Percentiles rank a stretch among this genome's conserved stretches.
Evolutionary conservation across 306 rosid species (phyloP).

Genomic region (Casuarina cunninghamiana): DNA sequence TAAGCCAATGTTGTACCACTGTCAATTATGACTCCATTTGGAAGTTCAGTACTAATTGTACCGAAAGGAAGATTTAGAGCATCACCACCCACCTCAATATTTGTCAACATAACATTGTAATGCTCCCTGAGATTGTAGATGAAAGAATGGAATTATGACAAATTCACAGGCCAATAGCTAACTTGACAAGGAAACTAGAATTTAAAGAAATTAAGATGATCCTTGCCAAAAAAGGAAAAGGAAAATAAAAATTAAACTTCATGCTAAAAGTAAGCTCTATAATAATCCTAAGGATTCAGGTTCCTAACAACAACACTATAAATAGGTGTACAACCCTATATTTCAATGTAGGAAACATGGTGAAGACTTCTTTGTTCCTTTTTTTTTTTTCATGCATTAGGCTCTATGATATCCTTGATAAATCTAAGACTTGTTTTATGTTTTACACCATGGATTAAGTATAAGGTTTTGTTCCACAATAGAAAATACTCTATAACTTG

Average conservation of each 20-base stretch:
- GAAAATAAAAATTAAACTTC: not conserved
- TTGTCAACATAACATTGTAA: slow-evolving; percentile 78
- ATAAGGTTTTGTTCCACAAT: not conserved
- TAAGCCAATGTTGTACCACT: slow-evolving; percentile 97
- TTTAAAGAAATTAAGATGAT: slow-evolving; percentile 13
- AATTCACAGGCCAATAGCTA: slow-evolving; percentile 33
- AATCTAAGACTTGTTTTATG: too few species aligned
- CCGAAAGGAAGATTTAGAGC: slow-evolving; percentile 56
- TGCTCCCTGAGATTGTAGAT: slow-evolving; percentile 63
- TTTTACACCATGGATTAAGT: too few species aligned
- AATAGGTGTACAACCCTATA: not conserved
- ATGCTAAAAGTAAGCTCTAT: not conserved
- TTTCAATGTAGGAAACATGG: not conserved
- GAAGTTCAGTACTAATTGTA: slow-evolving; percentile 47
- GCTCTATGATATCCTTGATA: too few species aligned
- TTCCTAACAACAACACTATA: not conserved
- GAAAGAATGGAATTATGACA: slow-evolving; percentile 32
- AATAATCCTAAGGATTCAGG: not conserved
- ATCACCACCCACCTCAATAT: slow-evolving; percentile 65
- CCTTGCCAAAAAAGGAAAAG: slow-evolving; percentile 17
- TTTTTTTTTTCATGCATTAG: not conserved
- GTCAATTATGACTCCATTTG: slow-evolving; percentile 70
- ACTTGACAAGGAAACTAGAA: slow-evolving; percentile 20
- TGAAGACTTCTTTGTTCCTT: not conserved
- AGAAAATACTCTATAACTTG: not conserved